Evolutionary conservation across 306 rosid genomes (phyloP), one percentile per base, ranked within the genome.

Genomic region (Geum urbanum): DNA sequence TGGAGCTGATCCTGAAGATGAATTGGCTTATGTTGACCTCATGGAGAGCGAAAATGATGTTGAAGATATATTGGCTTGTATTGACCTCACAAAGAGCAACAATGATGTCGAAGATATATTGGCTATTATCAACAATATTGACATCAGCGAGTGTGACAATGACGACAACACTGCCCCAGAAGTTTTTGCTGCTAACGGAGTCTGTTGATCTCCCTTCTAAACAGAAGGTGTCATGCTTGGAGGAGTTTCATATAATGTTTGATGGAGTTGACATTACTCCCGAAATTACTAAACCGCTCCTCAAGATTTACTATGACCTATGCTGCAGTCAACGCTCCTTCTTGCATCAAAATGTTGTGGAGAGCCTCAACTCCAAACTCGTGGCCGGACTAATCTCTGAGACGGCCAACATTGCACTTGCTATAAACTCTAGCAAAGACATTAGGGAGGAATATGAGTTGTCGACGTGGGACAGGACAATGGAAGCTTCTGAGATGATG

Each of bases 361-460:
- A 53, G 53, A 84, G 82, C 55, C 88, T 85, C 0, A 83, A 89
- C 79, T 74, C 62, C 67, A 78, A 77, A 50, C 75, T 89, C 15
- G 78, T 74, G 4, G 77, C 77, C 45, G 88, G 90, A 66, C 74
- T 81, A 16, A 86, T 86, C 8, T 62, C 71, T 16, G 86, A 86
- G 83, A 78, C 82, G 9, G 66, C 76, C 45, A 83, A 79, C 44
- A 76, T 86, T 51, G 84, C 87, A 6, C 87, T 85, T 49, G 96
- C 80, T 75, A 83, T 89, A 53, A 81, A 54, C 72, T 77, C 69
- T 54, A 56, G 90, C 88, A 83, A 81, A 49, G 51, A 79, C 11
- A 71, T 67, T 45, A 85, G 70, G 40, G 55, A 84, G 20, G 54
- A 48, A 6, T 77, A 63, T 0, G 44, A 73, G 32, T 71, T 81